These are phyloP conservation scores for Basidiobolus meristosporus DNA, from an alignment of 371 early-diverging fungal genomes.

Conservation along the genomic window DNA sequence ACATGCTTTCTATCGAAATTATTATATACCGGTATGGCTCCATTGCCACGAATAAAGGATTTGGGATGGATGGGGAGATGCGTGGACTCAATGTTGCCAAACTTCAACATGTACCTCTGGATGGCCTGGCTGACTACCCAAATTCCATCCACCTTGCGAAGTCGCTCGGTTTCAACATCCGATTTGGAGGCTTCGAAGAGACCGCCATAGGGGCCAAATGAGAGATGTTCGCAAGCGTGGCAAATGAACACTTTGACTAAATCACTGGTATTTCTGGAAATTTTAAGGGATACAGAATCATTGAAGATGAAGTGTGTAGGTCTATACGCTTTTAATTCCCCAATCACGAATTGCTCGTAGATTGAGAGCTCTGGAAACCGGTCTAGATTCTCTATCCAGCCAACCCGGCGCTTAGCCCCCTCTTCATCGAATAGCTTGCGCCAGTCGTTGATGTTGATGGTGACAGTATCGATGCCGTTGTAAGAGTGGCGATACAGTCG, in stretches of 20 bases:
- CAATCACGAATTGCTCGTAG: neutral
- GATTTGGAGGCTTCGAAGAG: neutral
- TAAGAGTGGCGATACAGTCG: too few species aligned
- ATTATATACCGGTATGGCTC: neutral
- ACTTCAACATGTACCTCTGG: neutral
- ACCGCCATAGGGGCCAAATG: conserved; percentile 1
- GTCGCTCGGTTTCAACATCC: neutral
- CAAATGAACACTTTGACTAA: conserved; percentile 1
- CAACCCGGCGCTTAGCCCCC: too few species aligned
- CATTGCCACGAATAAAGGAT: neutral
- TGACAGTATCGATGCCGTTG: too few species aligned
- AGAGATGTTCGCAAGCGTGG: conserved; percentile 2
- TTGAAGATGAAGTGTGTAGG: conserved; percentile 2
- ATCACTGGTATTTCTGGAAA: neutral
- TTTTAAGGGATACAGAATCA: conserved; percentile 2
- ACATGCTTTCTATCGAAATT: conserved; percentile 1
- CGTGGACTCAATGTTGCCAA: neutral
- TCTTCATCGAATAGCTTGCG: too few species aligned
- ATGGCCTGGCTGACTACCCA: conserved; percentile 1
- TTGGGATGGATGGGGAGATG: conserved; percentile 1
- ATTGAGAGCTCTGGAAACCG: too few species aligned
- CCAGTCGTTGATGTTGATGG: too few species aligned
- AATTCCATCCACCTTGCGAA: conserved; percentile 1
- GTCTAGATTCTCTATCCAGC: too few species aligned
- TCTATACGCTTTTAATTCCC: neutral